Conservation (phyloP, 441 rosid species). For the Populus hybrid region DNA sequence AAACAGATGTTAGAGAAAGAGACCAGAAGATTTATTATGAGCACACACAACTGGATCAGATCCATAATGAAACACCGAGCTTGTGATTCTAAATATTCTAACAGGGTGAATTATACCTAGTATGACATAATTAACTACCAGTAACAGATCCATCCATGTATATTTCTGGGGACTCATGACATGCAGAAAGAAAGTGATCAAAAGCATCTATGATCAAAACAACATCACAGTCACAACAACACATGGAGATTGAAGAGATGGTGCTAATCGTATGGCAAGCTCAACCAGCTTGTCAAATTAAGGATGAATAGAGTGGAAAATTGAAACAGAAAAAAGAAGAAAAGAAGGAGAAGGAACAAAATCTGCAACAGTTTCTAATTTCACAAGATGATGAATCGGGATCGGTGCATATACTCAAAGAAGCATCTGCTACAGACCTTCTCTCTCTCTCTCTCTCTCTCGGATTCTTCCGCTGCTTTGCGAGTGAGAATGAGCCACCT, state of each 20-base stretch:
- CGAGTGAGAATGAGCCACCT: background rate
- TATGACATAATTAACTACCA: too few relatives aligned
- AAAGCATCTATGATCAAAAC: too few relatives aligned
- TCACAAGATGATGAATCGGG: slow-evolving; percentile 16
- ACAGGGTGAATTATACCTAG: too few relatives aligned
- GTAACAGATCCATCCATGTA: background rate
- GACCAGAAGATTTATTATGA: too few relatives aligned
- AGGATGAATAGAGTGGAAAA: background rate
- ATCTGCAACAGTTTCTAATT: slow-evolving; percentile 8
- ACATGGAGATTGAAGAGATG: too few relatives aligned
- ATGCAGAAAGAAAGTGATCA: too few relatives aligned
- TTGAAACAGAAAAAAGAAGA: background rate
- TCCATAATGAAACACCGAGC: background rate
- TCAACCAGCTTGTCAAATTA: background rate
- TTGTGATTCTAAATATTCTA: too few relatives aligned
- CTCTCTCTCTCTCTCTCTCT: background rate
- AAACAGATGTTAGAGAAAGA: background rate
- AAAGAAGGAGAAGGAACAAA: background rate
- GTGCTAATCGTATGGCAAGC: background rate
- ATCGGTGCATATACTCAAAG: slow-evolving; percentile 19
- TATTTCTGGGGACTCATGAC: too few relatives aligned
- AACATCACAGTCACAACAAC: too few relatives aligned
- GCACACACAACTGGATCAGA: background rate
- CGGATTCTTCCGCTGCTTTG: slow-evolving; percentile 7
- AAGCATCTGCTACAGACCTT: slow-evolving; percentile 7